These are phyloP conservation scores for Dimocarpus longan DNA, from an alignment of 345 rosid genomes.

Conservation along the genomic window DNA sequence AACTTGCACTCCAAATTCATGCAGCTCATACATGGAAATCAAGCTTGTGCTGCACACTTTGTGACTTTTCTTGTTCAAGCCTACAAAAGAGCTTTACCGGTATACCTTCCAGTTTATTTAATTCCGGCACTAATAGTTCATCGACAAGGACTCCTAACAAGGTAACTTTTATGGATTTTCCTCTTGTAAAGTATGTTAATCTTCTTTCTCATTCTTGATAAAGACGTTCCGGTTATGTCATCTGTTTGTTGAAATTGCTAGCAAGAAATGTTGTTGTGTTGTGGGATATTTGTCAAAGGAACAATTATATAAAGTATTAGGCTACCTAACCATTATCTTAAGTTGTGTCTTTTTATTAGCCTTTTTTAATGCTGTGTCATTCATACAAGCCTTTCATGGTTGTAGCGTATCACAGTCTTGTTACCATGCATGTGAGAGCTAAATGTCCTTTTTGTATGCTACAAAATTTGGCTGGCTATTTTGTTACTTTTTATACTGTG, in stretches of 20 bases:
- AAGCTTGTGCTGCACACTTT: constrained; percentile 66
- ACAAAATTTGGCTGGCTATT: constrained; percentile 14
- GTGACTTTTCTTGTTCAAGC: constrained; percentile 73
- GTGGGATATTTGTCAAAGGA: background rate
- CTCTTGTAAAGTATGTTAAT: background rate
- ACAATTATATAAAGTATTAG: background rate
- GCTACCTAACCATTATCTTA: background rate
- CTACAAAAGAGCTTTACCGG: constrained; percentile 84
- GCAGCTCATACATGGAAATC: constrained; percentile 92
- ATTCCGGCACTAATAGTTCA: constrained; percentile 91
- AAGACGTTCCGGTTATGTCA: background rate
- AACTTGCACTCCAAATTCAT: constrained; percentile 26
- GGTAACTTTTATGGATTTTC: constrained; percentile 39
- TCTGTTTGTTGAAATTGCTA: constrained; percentile 7
- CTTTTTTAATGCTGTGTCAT: background rate
- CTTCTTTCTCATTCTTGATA: constrained; percentile 10
- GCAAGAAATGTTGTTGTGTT: background rate
- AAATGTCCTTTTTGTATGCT: background rate
- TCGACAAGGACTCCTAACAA: constrained; percentile 76
- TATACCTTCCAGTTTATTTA: constrained; percentile 90
- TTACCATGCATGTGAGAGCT: background rate
- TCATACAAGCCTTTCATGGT: background rate
- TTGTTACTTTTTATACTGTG: background rate
- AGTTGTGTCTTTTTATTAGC: background rate
- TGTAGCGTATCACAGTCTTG: background rate